Evolutionary conservation across 2,329 filamentous ascomycete species (phyloP), one percentile per base, ranked within the genome.

Genomic region (Graphilbum ipis-grandicollis): DNA sequence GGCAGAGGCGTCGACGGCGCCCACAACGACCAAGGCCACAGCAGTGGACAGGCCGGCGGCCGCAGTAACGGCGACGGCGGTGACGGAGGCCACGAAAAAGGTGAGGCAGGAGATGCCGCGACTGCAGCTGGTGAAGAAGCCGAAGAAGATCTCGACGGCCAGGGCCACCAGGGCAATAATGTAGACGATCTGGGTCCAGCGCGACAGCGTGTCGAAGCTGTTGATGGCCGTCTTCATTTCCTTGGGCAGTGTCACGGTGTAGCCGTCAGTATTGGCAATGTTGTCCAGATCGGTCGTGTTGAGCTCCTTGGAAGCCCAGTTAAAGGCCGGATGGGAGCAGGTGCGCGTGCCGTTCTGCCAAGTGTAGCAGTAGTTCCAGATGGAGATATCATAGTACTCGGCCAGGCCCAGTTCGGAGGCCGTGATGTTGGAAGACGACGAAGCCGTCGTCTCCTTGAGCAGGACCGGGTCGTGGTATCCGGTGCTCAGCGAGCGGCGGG

Each of bases 301-400:
- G 44, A 92, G 62, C 2, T 75, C 68, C 48, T 79, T 65, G 56
- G 77, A 71, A 48, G 79, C 84, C 74, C 82, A 98, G 58, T 83
- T 65, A 48, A 77, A 75, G 54, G 77, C 62, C 38, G 75, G 66
- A 47, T 74, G 64, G 37, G 75, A 77, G 70, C 88, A 96, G 47
- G 67, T 62, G 44, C 65, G 63, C 43, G 66, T 63, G 48, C 64
- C 63, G 45, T 68, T 66, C 46, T 63, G 55, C 35, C 66, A 58
- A 37, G 68, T 73, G 39, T 64, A 62, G 69, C 90, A 96, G 68
- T 85, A 93, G 53, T 79, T 80, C 80, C 83, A 93, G 28, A 96
- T 66, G 51, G 71, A 73, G 52, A 96, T 66, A 42, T 80, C 70
- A 68, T 94, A 96, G 50, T 75, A 66, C 52, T 88, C 74, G 49